Evolutionary conservation across 148 eudicot genomes (phyloP).

Genomic region (Vaccinium myrtillus): DNA sequence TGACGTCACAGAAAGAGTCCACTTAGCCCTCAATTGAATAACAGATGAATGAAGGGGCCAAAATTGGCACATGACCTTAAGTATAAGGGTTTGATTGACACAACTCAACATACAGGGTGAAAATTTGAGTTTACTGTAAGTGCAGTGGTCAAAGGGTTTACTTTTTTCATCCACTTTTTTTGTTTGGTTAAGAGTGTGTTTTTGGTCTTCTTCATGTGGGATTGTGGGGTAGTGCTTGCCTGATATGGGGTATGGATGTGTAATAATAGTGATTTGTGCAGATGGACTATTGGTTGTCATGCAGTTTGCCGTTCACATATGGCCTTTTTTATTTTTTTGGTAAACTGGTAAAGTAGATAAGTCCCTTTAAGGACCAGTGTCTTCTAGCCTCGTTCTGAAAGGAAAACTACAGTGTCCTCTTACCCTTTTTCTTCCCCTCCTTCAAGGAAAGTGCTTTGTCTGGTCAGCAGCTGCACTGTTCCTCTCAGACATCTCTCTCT

Average conservation of each 20-base stretch:
- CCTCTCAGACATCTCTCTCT: background rate
- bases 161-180: background rate
- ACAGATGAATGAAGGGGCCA: background rate
- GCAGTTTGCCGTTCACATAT: conserved; percentile 35
- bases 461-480: conserved; percentile 47
- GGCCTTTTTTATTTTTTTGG: conserved; percentile 14
- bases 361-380: conserved; percentile 31
- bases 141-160: background rate
- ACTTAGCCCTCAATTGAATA: background rate
- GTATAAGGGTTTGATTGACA: background rate
- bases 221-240: conserved; percentile 3
- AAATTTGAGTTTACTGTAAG: background rate
- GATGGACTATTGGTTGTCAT: conserved; percentile 25
- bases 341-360: conserved; percentile 31
- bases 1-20: background rate
- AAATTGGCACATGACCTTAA: background rate
- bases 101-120: background rate
- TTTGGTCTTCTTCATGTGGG: conserved; percentile 17
- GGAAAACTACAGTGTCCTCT: conserved; percentile 31
- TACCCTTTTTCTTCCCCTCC: conserved; percentile 20
- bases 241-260: conserved; percentile 13
- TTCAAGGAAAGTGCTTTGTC: conserved; percentile 38
- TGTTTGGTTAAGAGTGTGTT: conserved; percentile 5
- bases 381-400: conserved; percentile 14
- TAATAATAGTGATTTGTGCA: conserved; percentile 11